Base-by-base conservation (phyloP, 768 basidiomycete species). In the Pluteus cervinus region DNA sequence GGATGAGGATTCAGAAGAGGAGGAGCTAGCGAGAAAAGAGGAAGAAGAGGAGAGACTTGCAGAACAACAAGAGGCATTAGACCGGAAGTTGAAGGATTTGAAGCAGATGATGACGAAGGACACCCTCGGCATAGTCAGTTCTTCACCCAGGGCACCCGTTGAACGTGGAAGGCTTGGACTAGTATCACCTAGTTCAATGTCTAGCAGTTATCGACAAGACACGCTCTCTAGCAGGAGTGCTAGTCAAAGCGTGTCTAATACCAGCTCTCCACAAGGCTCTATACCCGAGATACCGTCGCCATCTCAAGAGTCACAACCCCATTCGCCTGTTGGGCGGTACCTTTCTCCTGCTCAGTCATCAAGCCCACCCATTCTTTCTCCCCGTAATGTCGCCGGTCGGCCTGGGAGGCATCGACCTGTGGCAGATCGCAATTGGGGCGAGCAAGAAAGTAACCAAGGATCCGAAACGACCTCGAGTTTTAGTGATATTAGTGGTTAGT, bases 241-340 rank as follows among this genome's bases (percentile, higher is more conserved):
- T 15, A 82, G 81, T 43, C 82, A 81, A 42, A 87, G 85, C 49
- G 66, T 85, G 7, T 86, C 86, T 4, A 83, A 81, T 53, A 62
- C 76, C 9, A 75, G 76, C 43, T 88, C 87, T 14, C 81, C 81
- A 2, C 82, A 74, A 32, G 80, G 79, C 12, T 90, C 87, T 1
- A 83, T 87, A 24, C 85, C 84, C 1, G 84, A 85, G 11, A 87
- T 90, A 17, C 79, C 86, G 0, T 88, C 86, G 1, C 79, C 82
- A 14, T 68, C 79, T 6, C 54, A 75, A 24, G 71, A 78, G 31
- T 71, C 78, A 14, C 73, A 72, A 36, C 63, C 65, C 4, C 68
- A 71, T 40, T 66, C 76, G 3, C 77, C 75, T 0, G 62, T 71
- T 36, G 62, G 68, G n/a, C 63, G 67, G 35, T 74, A 73, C 48